These are phyloP conservation scores for Aspergillus ostianus DNA, from an alignment of 495 filamentous ascomycete species.

Conservation along the genomic window DNA sequence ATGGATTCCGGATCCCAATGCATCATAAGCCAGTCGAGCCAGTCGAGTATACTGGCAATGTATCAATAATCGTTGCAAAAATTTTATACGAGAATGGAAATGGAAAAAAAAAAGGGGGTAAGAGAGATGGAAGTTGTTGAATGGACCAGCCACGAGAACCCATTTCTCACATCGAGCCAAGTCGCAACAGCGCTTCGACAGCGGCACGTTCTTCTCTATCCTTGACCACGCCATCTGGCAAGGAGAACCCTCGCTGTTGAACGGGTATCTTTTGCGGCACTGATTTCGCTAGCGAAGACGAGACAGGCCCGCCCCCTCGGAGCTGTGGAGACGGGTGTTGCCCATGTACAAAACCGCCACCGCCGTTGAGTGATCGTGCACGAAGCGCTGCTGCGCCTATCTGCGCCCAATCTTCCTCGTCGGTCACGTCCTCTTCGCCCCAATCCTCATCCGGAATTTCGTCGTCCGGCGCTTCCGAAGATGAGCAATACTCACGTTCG, in stretches of 20 bases:
- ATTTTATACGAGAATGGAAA: not conserved
- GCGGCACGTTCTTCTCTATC: conserved; percentile 78
- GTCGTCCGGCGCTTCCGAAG: conserved; percentile 70
- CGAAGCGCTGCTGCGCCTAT: conserved; percentile 85
- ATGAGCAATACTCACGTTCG: conserved; percentile 63
- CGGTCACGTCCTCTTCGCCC: conserved; percentile 81
- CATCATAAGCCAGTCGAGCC: conserved; percentile 22
- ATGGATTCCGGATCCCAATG: conserved; percentile 18
- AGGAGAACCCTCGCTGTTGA: conserved; percentile 33
- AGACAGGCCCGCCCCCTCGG: conserved; percentile 34
- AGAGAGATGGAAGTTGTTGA: conserved; percentile 11
- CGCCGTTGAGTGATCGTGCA: conserved; percentile 58
- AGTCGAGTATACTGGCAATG: conserved; percentile 19
- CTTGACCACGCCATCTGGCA: conserved; percentile 27
- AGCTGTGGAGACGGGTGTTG: conserved; percentile 21
- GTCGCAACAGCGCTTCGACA: conserved; percentile 76
- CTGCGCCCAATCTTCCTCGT: conserved; percentile 95
- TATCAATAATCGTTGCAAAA: conserved; percentile 14
- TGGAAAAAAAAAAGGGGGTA: not conserved
- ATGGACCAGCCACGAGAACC: conserved; percentile 21
- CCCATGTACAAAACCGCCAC: conserved; percentile 34
- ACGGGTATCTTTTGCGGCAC: conserved; percentile 37
- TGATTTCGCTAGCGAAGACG: conserved; percentile 38
- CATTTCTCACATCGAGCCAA: conserved; percentile 77
- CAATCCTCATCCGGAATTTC: conserved; percentile 61